Percentiles rank a stretch among this genome's conserved stretches.
Conservation (phyloP, 768 basidiomycete genomes). For the Russula foetens region DNA sequence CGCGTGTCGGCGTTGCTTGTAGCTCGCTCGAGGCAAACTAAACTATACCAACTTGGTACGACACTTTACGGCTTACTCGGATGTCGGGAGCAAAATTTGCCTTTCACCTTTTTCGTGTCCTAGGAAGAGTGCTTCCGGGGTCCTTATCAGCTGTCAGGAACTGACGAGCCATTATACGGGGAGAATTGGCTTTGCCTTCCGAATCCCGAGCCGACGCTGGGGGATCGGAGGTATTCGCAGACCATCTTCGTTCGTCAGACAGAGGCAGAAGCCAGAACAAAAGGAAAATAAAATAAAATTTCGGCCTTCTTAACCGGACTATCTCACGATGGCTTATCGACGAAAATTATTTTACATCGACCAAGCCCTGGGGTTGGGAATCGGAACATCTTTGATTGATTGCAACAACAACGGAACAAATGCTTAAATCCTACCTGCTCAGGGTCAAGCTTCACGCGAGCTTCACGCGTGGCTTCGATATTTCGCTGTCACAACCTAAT, state of each 20-base stretch:
- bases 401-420: not conserved
- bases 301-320: too few relatives aligned
- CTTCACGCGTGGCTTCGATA: not conserved
- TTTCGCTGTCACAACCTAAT: not conserved
- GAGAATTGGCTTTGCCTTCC: not conserved
- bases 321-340: not conserved
- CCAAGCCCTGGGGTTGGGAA: not conserved
- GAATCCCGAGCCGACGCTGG: not conserved
- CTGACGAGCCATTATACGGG: not conserved
- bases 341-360: not conserved
- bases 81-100: not conserved
- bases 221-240: not conserved
- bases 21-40: not conserved
- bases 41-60: not conserved
- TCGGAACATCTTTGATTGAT: not conserved
- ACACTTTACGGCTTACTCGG: not conserved
- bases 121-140: not conserved
- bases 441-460: too few relatives aligned
- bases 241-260: not conserved
- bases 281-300: not conserved
- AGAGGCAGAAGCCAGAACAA: too few relatives aligned
- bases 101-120: not conserved
- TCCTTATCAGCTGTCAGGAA: slow-evolving; percentile 1
- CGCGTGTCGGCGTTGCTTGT: not conserved
- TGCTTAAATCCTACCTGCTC: not conserved